Percentiles rank a stretch among this genome's conserved stretches.
Conservation (phyloP, 2,329 filamentous ascomycete genomes). For the Periconia sp. region DNA sequence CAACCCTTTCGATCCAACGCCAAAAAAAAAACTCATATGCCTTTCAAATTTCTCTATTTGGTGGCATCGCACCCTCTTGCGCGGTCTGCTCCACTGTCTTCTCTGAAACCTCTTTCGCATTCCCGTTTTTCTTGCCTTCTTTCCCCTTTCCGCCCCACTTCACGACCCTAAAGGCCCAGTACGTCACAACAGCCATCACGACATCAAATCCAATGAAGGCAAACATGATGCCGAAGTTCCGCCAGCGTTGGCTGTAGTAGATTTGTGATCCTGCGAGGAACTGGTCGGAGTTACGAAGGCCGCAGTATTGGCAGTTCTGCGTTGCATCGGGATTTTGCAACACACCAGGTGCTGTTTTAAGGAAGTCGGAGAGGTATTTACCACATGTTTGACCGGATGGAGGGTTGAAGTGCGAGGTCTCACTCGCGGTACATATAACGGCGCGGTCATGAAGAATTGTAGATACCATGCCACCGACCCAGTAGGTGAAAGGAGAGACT, state of each 20-base stretch:
- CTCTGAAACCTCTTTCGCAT: no score
- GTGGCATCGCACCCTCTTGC: conserved; percentile 10
- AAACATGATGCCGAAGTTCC: conserved; percentile 73
- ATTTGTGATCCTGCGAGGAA: conserved; percentile 52
- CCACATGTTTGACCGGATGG: conserved; percentile 47
- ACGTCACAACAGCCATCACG: conserved; percentile 61
- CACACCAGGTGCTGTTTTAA: conserved; percentile 43
- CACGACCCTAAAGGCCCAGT: conserved; percentile 52
- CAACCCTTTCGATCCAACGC: no score
- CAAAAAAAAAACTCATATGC: neutral
- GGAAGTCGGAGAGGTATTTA: conserved; percentile 52
- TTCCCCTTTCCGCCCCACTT: conserved; percentile 13
- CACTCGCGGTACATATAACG: conserved; percentile 55
- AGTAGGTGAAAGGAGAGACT: conserved; percentile 71
- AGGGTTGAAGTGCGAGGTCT: conserved; percentile 49
- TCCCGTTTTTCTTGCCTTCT: conserved; percentile 7
- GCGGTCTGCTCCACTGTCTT: conserved; percentile 6
- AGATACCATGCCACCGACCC: conserved; percentile 47
- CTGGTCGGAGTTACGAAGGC: conserved; percentile 50
- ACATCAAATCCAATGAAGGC: conserved; percentile 70
- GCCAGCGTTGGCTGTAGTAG: conserved; percentile 60
- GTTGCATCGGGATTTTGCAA: conserved; percentile 52
- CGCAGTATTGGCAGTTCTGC: conserved; percentile 56
- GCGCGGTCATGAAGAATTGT: conserved; percentile 49
- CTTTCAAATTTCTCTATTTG: conserved; percentile 7